Evolutionary conservation across 345 rosid species (phyloP), one percentile per base, ranked within the genome.

Genomic region (Brassica cretica): DNA sequence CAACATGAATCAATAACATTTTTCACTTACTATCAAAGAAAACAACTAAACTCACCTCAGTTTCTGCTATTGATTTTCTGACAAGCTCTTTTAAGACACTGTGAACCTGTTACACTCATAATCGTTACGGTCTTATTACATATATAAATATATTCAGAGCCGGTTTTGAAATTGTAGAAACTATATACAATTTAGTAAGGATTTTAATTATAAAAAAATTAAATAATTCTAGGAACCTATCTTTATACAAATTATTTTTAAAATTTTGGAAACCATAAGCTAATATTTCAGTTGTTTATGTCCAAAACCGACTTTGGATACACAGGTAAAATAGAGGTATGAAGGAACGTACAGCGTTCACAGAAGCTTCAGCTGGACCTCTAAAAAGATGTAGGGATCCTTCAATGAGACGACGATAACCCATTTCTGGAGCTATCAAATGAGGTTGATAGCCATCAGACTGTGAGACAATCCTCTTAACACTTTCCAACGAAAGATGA

Each of bases 361-460:
- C 94, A 4, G 97, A 91, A 78, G 97, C 90, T 85, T 91, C 97
- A 60, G 94, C 88, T 70, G 97, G 97, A 71, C 93, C 97, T 84
- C 89, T 84, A 70, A 91, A 91, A 85, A 83, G 86, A 75, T 82
- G 75, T 12, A 91, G 60, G 1, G 94, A 76, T 33, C 92, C 82
- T 65, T 91, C 94, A 71, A 91, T 88, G 19, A 91, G 87, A 35
- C 93, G 89, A 29, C 94, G 80, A 75, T 91, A 91, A 67, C 94
- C 97, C 69, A 80, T 88, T 78, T 91, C 97, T 5, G 97, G 97
- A 11, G 97, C 94, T 62, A 91, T 83, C 84, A 91, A 83, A 76
- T 91, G 97, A 64, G 93, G 97, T 79, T 91, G 97, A 77, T 91
- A 91, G 39, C 97, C 97, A 84, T 91, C 97, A 62, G 97, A 90